Conservation (phyloP, 768 basidiomycete species). For the Serendipita indica region DNA sequence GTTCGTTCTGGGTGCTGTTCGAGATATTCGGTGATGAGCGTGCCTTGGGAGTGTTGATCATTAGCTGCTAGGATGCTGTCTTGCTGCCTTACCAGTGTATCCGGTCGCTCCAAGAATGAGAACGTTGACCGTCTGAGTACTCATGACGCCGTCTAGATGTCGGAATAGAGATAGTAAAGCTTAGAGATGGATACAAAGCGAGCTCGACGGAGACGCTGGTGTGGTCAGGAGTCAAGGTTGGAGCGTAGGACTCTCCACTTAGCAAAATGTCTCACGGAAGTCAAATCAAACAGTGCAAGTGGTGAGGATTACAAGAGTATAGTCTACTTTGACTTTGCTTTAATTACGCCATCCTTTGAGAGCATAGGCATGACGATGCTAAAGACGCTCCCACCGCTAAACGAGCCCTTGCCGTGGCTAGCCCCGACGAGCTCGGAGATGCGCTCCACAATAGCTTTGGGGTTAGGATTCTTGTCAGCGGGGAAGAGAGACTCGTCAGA, state of each 20-base stretch:
- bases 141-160: not conserved
- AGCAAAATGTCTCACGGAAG: too few species aligned
- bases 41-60: constrained; percentile 40
- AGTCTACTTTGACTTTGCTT: too few species aligned
- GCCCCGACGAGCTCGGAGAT: not conserved
- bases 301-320: too few species aligned
- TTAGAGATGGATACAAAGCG: not conserved
- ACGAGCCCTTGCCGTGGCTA: not conserved
- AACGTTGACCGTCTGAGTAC: constrained; percentile 28
- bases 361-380: constrained; percentile 6
- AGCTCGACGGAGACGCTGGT: too few species aligned
- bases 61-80: not conserved
- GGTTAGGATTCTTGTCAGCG: too few species aligned
- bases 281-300: too few species aligned
- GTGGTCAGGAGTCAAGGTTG: too few species aligned
- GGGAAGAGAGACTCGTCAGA: too few species aligned
- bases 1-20: constrained; percentile 41
- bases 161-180: not conserved
- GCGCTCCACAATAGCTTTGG: too few species aligned
- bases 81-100: constrained; percentile 22
- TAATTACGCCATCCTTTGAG: too few species aligned
- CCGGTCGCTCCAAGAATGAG: constrained; percentile 57
- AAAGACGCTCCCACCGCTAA: not conserved
- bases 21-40: constrained; percentile 54
- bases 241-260: too few species aligned